Conservation (phyloP, 2,329 filamentous ascomycete species). For the Biscogniauxia sp. region DNA sequence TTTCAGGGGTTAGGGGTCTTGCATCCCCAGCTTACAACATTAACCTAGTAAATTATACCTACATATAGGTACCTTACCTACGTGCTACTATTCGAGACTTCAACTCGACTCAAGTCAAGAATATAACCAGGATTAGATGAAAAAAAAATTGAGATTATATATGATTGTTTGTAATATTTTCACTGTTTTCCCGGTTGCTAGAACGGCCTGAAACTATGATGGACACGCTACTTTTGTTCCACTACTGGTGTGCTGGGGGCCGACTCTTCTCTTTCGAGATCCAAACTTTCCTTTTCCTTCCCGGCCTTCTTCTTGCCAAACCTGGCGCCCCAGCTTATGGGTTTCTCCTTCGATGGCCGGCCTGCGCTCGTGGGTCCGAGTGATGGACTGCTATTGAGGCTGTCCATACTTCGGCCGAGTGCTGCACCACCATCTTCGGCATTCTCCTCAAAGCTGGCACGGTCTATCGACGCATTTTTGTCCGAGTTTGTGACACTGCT, state of each 20-base stretch:
- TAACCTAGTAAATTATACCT: too few relatives aligned
- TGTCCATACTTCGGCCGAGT: slow-evolving; percentile 54
- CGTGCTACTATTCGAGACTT: too few relatives aligned
- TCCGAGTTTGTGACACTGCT: slow-evolving; percentile 58
- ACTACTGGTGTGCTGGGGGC: slow-evolving; percentile 20
- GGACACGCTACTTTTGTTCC: slow-evolving; percentile 19
- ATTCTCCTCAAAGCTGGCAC: slow-evolving; percentile 57
- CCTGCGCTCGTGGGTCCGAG: slow-evolving; percentile 50
- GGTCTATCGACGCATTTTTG: slow-evolving; percentile 52
- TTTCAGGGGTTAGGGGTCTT: slow-evolving; percentile 2
- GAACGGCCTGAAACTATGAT: not conserved
- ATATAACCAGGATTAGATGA: not conserved
- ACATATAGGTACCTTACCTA: too few relatives aligned
- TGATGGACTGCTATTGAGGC: slow-evolving; percentile 54
- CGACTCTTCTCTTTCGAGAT: slow-evolving; percentile 45
- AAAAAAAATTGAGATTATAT: not conserved
- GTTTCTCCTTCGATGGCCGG: slow-evolving; percentile 40
- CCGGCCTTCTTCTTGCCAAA: slow-evolving; percentile 58
- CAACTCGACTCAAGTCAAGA: not conserved
- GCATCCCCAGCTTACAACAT: too few relatives aligned
- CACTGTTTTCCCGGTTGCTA: not conserved
- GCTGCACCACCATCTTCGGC: slow-evolving; percentile 40
- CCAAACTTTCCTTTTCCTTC: slow-evolving; percentile 56
- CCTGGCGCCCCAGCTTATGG: slow-evolving; percentile 47
- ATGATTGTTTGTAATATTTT: slow-evolving; percentile 4